Percentiles rank a stretch among this genome's conserved stretches.
Conservation (phyloP, 2,329 filamentous ascomycete genomes). For the Cercospora nicotianae region DNA sequence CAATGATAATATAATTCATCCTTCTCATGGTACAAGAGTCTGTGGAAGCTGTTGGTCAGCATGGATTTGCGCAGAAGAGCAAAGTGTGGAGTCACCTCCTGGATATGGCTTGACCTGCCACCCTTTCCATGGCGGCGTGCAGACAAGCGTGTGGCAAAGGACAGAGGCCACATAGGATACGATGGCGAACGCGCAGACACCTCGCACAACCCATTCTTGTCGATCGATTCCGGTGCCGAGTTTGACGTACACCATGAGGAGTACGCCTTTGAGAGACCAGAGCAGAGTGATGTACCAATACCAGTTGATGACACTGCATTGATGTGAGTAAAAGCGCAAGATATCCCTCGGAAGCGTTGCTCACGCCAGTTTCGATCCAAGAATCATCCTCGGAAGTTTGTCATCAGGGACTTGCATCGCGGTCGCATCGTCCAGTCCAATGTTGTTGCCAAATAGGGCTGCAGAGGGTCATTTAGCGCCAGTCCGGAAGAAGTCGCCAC, state of each 20-base stretch:
- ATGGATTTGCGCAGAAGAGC: background rate
- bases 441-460: conserved; percentile 37
- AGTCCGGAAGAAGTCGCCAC: background rate
- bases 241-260: conserved; percentile 38
- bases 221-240: conserved; percentile 33
- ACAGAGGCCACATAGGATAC: conserved; percentile 35
- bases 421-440: conserved; percentile 33
- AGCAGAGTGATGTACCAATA: conserved; percentile 40
- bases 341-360: background rate
- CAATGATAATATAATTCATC: conserved; percentile 60
- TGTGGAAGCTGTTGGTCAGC: background rate
- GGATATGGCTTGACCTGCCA: conserved; percentile 39
- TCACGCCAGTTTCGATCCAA: conserved; percentile 37
- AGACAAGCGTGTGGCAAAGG: conserved; percentile 36
- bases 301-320: conserved; percentile 34
- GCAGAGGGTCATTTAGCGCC: background rate
- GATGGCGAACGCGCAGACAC: conserved; percentile 30
- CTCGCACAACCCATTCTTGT: conserved; percentile 31
- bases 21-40: conserved; percentile 35
- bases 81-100: conserved; percentile 3
- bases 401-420: conserved; percentile 34
- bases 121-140: conserved; percentile 33
- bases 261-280: conserved; percentile 39
- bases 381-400: conserved; percentile 27
- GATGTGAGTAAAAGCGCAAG: conserved; percentile 5